phyloP scores from a whole-genome alignment of 805 yeast genomes.

The Ogataea methanolica region DNA sequence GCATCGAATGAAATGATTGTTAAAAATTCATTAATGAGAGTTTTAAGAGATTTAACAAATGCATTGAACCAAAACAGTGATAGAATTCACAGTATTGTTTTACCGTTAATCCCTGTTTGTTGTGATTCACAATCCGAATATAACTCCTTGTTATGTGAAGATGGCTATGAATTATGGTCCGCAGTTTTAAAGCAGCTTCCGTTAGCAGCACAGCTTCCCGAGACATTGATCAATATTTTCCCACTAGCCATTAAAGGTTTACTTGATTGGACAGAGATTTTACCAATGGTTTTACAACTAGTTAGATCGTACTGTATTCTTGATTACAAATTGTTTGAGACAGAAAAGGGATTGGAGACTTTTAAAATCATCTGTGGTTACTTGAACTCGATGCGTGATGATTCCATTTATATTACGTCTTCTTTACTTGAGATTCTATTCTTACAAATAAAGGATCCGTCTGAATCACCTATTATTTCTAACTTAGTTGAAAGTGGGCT shows the following conservation, averaged over 20 bases:
- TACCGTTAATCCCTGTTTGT: constrained; percentile 59
- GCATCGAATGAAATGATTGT: constrained; percentile 40
- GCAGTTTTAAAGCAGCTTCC: constrained; percentile 62
- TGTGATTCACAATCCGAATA: constrained; percentile 58
- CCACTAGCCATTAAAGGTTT: constrained; percentile 55
- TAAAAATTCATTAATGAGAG: constrained; percentile 48
- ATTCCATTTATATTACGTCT: constrained; percentile 52
- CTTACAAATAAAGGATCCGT: constrained; percentile 25
- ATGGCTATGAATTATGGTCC: constrained; percentile 84
- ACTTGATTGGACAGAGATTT: constrained; percentile 66
- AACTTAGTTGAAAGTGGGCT: constrained; percentile 41
- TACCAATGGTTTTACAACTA: constrained; percentile 59
- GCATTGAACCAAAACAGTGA: constrained; percentile 52
- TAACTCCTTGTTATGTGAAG: constrained; percentile 65
- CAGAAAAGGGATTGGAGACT: constrained; percentile 34
- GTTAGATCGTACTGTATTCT: constrained; percentile 58
- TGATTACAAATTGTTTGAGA: constrained; percentile 37
- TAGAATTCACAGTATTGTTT: constrained; percentile 46
- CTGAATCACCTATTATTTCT: constrained; percentile 14
- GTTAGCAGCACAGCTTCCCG: constrained; percentile 25
- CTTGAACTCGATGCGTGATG: constrained; percentile 63
- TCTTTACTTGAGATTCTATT: constrained; percentile 50
- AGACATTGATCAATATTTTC: constrained; percentile 40
- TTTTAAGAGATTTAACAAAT: constrained; percentile 50
- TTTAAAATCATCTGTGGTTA: constrained; percentile 51